phyloP scores from a whole-genome alignment of 495 filamentous ascomycete genomes.

The Parathielavia appendiculata region DNA sequence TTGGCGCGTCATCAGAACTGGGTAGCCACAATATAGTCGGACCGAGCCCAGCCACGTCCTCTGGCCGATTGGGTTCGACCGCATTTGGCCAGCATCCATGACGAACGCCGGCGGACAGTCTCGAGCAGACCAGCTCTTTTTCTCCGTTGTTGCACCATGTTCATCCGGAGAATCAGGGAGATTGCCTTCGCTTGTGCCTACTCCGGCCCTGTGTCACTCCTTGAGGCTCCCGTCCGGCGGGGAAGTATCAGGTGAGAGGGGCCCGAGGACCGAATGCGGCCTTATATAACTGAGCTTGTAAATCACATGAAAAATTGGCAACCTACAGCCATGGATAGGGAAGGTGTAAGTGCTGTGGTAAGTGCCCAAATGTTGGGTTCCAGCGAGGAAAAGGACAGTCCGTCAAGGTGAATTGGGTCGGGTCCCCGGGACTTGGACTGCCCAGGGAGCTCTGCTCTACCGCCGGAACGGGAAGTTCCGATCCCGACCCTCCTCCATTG shows the following conservation, averaged over 20 bases:
- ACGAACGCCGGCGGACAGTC: conserved; percentile 11
- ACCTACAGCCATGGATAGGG: no score
- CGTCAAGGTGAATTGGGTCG: no score
- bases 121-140: background rate
- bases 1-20: conserved; percentile 18
- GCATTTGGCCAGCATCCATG: conserved; percentile 16
- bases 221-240: no score
- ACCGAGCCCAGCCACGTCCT: conserved; percentile 12
- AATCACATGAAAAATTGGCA: no score
- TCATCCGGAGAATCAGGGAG: background rate
- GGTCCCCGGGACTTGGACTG: background rate
- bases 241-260: no score
- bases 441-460: background rate
- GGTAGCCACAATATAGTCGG: conserved; percentile 8
- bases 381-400: no score
- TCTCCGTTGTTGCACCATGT: conserved; percentile 1
- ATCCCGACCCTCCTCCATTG: background rate
- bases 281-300: no score
- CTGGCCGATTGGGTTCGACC: conserved; percentile 16
- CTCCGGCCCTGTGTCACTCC: background rate
- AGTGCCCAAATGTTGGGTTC: no score
- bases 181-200: background rate
- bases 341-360: no score
- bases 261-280: no score
- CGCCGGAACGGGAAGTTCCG: background rate